These are phyloP conservation scores for Colletotrichum simmondsii DNA, from an alignment of 2,329 filamentous ascomycete genomes.

Conservation along the genomic window DNA sequence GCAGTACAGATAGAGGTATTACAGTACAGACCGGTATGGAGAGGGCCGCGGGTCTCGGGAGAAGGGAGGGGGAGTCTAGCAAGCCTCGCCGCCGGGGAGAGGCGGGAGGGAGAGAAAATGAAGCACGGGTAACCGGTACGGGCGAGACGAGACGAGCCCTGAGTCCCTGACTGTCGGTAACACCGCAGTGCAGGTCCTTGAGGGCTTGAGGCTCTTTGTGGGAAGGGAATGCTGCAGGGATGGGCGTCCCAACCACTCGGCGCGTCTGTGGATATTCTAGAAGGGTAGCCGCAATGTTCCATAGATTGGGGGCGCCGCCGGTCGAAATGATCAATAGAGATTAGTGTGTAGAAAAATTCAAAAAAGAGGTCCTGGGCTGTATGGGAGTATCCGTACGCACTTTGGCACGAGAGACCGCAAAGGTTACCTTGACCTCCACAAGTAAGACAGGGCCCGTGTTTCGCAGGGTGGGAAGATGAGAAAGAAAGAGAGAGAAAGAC, in stretches of 20 bases:
- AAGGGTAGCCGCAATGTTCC: conserved; percentile 20
- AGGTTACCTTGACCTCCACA: not conserved
- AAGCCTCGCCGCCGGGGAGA: conserved; percentile 18
- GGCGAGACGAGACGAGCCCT: not conserved
- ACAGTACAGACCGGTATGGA: not conserved
- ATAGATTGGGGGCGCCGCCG: conserved; percentile 11
- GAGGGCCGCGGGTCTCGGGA: not conserved
- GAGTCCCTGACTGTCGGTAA: conserved; percentile 20
- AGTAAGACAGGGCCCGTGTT: conserved; percentile 1
- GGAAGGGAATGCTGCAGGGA: not conserved
- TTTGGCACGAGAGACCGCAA: not conserved
- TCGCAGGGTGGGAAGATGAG: conserved; percentile 9
- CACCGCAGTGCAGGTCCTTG: conserved; percentile 17
- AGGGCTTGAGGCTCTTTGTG: not conserved
- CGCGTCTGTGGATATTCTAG: conserved; percentile 21
- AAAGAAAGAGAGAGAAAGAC: not conserved
- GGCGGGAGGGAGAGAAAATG: not conserved
- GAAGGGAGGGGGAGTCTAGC: conserved; percentile 1
- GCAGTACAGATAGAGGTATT: not conserved
- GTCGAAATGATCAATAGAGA: conserved; percentile 21
- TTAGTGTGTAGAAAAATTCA: not conserved
- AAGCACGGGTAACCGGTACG: not conserved
- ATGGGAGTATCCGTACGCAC: no score
- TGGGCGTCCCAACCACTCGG: conserved; percentile 20
- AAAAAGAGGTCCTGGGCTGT: not conserved